Base-by-base conservation (phyloP, 2,329 filamentous ascomycete species). In the Sclerotinia minor region DNA sequence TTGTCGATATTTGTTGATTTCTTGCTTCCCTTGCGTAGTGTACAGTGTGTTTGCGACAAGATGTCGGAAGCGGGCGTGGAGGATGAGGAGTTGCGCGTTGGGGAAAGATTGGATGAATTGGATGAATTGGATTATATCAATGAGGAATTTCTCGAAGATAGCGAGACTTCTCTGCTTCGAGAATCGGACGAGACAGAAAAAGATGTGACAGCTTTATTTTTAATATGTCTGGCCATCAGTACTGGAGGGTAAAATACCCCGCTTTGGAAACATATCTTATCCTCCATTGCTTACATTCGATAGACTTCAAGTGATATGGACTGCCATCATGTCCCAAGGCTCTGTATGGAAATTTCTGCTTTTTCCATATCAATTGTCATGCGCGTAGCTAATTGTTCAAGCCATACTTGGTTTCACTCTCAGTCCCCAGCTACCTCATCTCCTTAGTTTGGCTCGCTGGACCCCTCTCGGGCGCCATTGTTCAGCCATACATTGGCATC, bases 391-490 rank as follows among this genome's bases (percentile, higher is more conserved):
- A 66, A 66, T 60, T 52, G 6, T n/a, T 15, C 8, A 53, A 67
- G 66, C 66, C 66, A 32, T 67, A 67, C 44, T 24, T 67, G 35
- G 54, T 84, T 9, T 82, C 82, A 26, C 79, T 85, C 32, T 83
- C 83, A 41, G 77, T 85, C 44, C 82, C 80, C 71, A 84, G 84
- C 70, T 82, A 82, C 11, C 75, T 84, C 64, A 78, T 83, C 29
- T 80, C 83, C 19, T 76, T 84, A 5, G 81, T 85, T 45, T 85
- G 83, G 83, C 83, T 85, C 29, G 83, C 83, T n/a, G 83, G 83
- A 19, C 83, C 83, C 19, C 77, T 85, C 2, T 84, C 82, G 26
- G 83, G 83, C 45, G 80, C 80, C 1, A 74, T 85, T 24, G 81
- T 85, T 3, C 83, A 85, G 71, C 83, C 83, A 5, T 84, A 83